Evolutionary conservation across 106 monocot species (phyloP), one percentile per base, ranked within the genome.

Genomic region (Vanilla planifolia): DNA sequence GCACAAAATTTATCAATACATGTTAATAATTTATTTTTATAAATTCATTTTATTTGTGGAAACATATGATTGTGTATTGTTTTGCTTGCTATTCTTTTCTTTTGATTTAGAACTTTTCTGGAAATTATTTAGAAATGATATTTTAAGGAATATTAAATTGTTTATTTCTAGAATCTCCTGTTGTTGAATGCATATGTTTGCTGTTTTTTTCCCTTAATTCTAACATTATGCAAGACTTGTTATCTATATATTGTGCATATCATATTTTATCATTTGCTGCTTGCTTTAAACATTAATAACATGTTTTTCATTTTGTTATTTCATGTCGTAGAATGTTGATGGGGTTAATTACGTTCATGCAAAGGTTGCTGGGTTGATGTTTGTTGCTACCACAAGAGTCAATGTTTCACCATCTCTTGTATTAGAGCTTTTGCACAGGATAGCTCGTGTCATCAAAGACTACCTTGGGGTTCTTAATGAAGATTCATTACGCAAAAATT

Each of bases 401-500:
- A 91, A 96, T 74, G 60, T 88, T 59, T 81, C 96, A 20, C 96
- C 96, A 17, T 96, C 96, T 33, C 79, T 96, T 73, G 77, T 96
- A 61, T 70, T 96, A 61, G 96, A 96, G 75, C 87, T 96, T 30
- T 66, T 96, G 45, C 96, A 96, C 77, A 84, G 96, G 61, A 91
- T 96, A 81, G 86, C 91, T 51, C 86, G 96, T 36, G 77, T 96
- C 37, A 91, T 65, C 26, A 96, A 96, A 75, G 96, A 96, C 68
- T 96, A 96, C 55, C 87, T 96, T 72, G 96, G 96, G 21, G 81
- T 96, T 65, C 96, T 96, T 48, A 96, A 96, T 73, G 96, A 96
- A 75, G 96, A 96, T 56, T 96, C 96, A 8, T 64, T 96, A 37
- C 83, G 96, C 52, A 96, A 96, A 70, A 96, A 96, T 71, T 96